These are phyloP conservation scores for Rubroshorea leprosula DNA, from an alignment of 345 rosid species.

Conservation along the genomic window DNA sequence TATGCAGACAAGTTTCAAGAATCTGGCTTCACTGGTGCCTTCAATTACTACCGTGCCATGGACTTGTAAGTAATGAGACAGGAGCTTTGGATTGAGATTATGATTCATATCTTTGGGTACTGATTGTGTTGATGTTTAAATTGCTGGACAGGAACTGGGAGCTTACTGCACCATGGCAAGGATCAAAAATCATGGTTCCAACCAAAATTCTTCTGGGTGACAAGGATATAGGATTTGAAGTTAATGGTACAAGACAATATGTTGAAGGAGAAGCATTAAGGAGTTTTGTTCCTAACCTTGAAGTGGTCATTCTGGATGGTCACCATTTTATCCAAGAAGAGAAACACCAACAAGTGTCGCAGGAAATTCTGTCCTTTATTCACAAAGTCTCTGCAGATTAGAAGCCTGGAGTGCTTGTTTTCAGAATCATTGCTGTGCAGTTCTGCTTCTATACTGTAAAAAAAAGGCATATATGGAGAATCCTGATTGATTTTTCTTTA, in stretches of 20 bases:
- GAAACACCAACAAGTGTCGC: conserved; percentile 43
- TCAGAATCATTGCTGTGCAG: too few relatives aligned
- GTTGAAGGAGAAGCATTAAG: conserved; percentile 47
- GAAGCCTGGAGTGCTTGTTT: too few relatives aligned
- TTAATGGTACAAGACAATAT: conserved; percentile 27
- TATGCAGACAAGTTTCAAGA: conserved; percentile 58
- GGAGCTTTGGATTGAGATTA: too few relatives aligned
- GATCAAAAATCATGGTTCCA: conserved; percentile 44
- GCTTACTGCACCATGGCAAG: conserved; percentile 52
- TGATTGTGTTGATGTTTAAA: not conserved
- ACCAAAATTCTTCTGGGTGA: conserved; percentile 46
- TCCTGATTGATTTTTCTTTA: too few relatives aligned
- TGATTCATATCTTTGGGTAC: not conserved
- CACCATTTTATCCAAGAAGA: conserved; percentile 65
- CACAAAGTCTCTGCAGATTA: conserved; percentile 20
- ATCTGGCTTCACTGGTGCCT: conserved; percentile 57
- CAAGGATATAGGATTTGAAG: conserved; percentile 43
- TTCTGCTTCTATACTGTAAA: too few relatives aligned
- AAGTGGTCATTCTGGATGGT: conserved; percentile 48
- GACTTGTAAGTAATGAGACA: conserved; percentile 39
- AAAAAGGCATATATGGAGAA: too few relatives aligned
- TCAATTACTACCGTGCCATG: conserved; percentile 64
- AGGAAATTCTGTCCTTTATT: conserved; percentile 51
- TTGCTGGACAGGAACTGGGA: conserved; percentile 60
- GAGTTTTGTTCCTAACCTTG: conserved; percentile 45